A percentile compares a stretch with the other conserved stretches of the same genome.
These are phyloP conservation scores for Ceratocystis harringtonii DNA, from an alignment of 2,329 filamentous ascomycete genomes.

Conservation along the genomic window DNA sequence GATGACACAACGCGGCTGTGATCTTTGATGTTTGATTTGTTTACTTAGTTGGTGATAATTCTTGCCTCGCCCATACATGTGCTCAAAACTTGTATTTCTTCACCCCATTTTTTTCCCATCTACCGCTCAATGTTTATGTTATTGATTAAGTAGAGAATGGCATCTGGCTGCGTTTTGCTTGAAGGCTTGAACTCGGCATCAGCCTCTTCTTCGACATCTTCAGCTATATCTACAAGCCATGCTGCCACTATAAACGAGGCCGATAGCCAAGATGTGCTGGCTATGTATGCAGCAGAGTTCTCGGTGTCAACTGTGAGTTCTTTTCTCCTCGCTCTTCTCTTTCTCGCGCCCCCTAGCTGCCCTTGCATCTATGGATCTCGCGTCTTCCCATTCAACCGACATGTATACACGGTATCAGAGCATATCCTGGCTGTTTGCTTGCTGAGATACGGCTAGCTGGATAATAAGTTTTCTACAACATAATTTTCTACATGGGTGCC, in stretches of 20 bases:
- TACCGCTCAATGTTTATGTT: not conserved
- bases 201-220: not conserved
- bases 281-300: slow-evolving; percentile 13
- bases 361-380: not conserved
- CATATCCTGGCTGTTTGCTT: not conserved
- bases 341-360: not conserved
- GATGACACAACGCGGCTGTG: not conserved
- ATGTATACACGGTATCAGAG: not conserved
- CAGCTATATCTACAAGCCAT: not conserved
- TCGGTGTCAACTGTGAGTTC: slow-evolving; percentile 10
- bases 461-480: not conserved
- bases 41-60: not conserved
- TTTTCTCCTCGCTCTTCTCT: not conserved
- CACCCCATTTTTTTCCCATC: not conserved
- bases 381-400: not conserved
- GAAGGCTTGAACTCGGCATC: not conserved
- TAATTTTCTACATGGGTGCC: no score
- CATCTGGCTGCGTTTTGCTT: not conserved
- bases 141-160: slow-evolving; percentile 2
- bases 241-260: not conserved
- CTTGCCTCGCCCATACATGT: not conserved
- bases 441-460: not conserved
- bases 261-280: slow-evolving; percentile 15
- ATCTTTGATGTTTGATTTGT: not conserved
- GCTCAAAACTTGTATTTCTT: not conserved